Evolutionary conservation across 164 flowering plant species (phyloP).

Genomic region (Liriodendron chinense): DNA sequence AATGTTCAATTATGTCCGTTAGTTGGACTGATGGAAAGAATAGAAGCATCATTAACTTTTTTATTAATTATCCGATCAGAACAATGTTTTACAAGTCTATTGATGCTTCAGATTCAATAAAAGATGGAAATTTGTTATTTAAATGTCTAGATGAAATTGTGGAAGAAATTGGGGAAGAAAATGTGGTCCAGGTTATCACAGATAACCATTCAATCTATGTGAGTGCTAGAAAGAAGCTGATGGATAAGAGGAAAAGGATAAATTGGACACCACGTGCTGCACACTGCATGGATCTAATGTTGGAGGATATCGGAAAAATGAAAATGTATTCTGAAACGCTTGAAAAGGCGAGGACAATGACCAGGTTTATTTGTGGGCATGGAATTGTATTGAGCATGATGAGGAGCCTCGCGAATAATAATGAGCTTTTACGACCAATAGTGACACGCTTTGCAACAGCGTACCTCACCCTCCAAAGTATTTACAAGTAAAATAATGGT

Average conservation of each 20-base stretch:
- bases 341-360: neutral
- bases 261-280: constrained; percentile 17
- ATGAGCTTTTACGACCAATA: constrained; percentile 2
- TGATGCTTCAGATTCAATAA: neutral
- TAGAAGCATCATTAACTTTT: neutral
- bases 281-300: constrained; percentile 4
- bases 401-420: neutral
- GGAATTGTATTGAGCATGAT: constrained; percentile 4
- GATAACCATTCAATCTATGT: neutral
- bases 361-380: constrained; percentile 6
- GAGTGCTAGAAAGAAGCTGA: neutral
- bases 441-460: neutral
- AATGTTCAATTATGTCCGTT: neutral
- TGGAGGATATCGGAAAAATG: neutral
- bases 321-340: neutral
- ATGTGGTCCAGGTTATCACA: neutral
- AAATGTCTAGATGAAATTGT: neutral
- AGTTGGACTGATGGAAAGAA: neutral
- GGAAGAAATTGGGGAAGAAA: neutral
- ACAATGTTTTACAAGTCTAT: neutral
- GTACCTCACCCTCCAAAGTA: too few species aligned
- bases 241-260: constrained; percentile 1
- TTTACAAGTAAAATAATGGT: too few species aligned
- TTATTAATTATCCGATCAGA: neutral
- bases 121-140: neutral